Conservation (phyloP, 2,329 filamentous ascomycete genomes). For the Botryotinia calthae region DNA sequence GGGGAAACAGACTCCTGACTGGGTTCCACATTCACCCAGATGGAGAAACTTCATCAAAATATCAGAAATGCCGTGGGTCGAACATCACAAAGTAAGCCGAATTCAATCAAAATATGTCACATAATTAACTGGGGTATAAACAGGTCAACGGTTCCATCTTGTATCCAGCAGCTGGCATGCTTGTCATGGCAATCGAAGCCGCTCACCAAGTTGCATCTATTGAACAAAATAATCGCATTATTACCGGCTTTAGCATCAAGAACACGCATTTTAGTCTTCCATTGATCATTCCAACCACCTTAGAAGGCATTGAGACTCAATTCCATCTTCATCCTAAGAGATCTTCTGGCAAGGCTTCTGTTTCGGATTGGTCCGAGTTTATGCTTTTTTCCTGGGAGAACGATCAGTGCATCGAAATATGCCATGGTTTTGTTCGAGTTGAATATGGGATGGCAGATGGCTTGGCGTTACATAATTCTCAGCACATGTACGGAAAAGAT, state of each 20-base stretch:
- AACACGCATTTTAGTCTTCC: conserved; percentile 27
- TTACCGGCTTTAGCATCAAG: neutral
- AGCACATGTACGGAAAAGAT: neutral
- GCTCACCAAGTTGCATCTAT: neutral
- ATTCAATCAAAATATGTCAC: neutral
- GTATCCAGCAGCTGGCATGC: conserved; percentile 16
- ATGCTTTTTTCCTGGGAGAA: neutral
- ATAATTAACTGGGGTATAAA: neutral
- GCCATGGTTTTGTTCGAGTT: neutral
- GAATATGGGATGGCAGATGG: conserved; percentile 30
- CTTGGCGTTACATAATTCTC: neutral
- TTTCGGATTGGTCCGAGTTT: neutral
- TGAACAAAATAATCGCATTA: neutral
- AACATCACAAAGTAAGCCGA: conserved; percentile 29
- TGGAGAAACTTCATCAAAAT: conserved; percentile 37
- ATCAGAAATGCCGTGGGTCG: conserved; percentile 37
- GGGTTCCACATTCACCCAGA: conserved; percentile 25
- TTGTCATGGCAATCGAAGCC: conserved; percentile 18
- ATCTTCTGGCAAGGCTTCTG: neutral
- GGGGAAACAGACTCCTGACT: conserved; percentile 31
- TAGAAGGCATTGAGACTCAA: conserved; percentile 1
- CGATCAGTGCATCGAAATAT: conserved; percentile 1
- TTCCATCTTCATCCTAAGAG: neutral
- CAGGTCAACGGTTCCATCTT: conserved; percentile 5
- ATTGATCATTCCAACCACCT: neutral